Conservation (phyloP, 768 basidiomycete species). For the Boletus speciosus region DNA sequence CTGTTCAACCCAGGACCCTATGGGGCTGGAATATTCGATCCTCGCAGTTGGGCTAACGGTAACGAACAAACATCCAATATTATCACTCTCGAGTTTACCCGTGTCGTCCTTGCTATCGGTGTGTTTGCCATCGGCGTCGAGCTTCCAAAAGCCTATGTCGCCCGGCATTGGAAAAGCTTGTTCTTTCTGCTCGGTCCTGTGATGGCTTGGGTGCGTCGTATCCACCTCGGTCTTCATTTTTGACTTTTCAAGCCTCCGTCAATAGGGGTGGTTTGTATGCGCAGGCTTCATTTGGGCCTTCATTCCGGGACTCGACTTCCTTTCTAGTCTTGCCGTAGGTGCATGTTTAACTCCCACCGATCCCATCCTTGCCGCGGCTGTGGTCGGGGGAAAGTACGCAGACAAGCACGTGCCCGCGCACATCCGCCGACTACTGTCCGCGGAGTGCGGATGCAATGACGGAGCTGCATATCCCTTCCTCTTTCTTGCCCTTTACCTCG, state of each 20-base stretch:
- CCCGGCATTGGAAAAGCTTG: slow-evolving; percentile 87
- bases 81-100: slow-evolving; percentile 85
- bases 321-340: slow-evolving; percentile 84
- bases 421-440: slow-evolving; percentile 59
- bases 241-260: slow-evolving; percentile 2
- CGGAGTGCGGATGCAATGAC: slow-evolving; percentile 92
- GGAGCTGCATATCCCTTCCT: slow-evolving; percentile 96
- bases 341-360: slow-evolving; percentile 89
- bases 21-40: slow-evolving; percentile 77
- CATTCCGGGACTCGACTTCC: slow-evolving; percentile 85
- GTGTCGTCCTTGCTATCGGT: slow-evolving; percentile 91
- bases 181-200: slow-evolving; percentile 79
- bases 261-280: slow-evolving; percentile 90
- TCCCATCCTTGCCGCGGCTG: slow-evolving; percentile 40
- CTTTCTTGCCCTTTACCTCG: slow-evolving; percentile 84
- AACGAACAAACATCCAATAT: slow-evolving; percentile 52
- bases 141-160: slow-evolving; percentile 93
- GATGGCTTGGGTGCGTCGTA: slow-evolving; percentile 72
- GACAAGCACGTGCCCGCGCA: slow-evolving; percentile 95
- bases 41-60: slow-evolving; percentile 65
- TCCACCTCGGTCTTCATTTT: neutral
- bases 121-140: slow-evolving; percentile 99
- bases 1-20: slow-evolving; percentile 60
- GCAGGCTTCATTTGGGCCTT: slow-evolving; percentile 89
- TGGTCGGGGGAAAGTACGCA: slow-evolving; percentile 94